Evolutionary conservation across 192 early-diverging fungal species (phyloP).

Genomic region (Entrophospora sp.): DNA sequence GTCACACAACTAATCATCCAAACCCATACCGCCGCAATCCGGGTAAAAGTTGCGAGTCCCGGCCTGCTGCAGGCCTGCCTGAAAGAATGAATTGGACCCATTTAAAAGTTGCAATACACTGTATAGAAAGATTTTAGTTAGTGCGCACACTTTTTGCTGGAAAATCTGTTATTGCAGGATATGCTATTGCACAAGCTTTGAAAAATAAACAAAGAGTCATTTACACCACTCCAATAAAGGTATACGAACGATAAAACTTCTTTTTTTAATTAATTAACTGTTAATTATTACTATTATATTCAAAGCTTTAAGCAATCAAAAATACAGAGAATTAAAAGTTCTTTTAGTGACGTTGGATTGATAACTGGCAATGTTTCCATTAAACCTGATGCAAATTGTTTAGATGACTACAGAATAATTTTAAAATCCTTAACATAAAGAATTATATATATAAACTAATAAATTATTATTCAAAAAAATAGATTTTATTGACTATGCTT

Average conservation of each 20-base stretch:
- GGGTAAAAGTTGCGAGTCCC: no score
- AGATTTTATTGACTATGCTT: constrained; percentile 94
- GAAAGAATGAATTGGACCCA: constrained; percentile 84
- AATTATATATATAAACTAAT: no score
- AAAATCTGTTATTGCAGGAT: constrained; percentile 97
- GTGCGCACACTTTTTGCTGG: constrained; percentile 95
- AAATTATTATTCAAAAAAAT: no score
- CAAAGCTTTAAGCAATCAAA: constrained; percentile 94
- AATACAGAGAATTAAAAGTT: constrained; percentile 88
- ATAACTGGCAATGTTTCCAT: constrained; percentile 98
- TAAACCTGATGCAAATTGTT: constrained; percentile 80
- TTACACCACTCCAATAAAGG: constrained; percentile 92
- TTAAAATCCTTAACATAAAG: background rate
- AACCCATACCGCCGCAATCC: no score
- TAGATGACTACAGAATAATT: constrained; percentile 81
- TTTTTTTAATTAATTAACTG: background rate
- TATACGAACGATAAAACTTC: constrained; percentile 18
- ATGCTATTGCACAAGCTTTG: constrained; percentile 80
- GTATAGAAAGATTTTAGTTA: constrained; percentile 82
- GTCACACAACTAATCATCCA: no score
- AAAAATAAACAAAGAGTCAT: constrained; percentile 86
- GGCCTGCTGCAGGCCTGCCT: no score
- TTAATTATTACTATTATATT: background rate
- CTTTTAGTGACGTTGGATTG: constrained; percentile 97
- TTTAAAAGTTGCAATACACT: constrained; percentile 80